phyloP scores from a whole-genome alignment of 805 yeast genomes.

The baker's yeast (Saccharomyces cerevisiae) region DNA sequence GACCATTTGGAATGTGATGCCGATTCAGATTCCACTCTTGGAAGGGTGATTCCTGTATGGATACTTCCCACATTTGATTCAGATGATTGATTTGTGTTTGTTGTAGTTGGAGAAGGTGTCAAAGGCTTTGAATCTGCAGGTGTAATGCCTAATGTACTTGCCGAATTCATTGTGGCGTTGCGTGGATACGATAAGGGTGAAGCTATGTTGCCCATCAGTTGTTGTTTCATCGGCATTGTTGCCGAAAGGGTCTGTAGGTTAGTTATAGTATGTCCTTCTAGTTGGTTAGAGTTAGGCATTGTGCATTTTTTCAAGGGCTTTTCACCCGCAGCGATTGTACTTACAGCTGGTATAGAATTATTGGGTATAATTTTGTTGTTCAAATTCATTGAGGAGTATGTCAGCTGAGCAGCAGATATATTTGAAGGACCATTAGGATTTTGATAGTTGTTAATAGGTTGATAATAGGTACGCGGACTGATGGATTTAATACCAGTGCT shows the following conservation, averaged over 20 bases:
- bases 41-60: neutral
- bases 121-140: neutral
- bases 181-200: neutral
- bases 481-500: neutral
- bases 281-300: neutral
- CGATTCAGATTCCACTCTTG: neutral
- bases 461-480: neutral
- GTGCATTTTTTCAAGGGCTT: neutral
- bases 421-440: neutral
- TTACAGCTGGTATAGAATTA: neutral
- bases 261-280: neutral
- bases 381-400: neutral
- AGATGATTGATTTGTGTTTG: neutral
- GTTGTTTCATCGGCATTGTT: neutral
- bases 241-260: neutral
- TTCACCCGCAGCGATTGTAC: neutral
- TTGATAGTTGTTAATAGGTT: slow-evolving; percentile 1
- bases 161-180: neutral
- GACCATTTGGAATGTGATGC: neutral
- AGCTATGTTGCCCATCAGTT: neutral
- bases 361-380: neutral
- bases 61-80: neutral
- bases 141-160: neutral
- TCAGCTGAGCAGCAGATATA: neutral
- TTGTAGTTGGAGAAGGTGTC: neutral